These are phyloP conservation scores for Neofusicoccum parvum DNA, from an alignment of 2,329 filamentous ascomycete genomes.

Conservation along the genomic window DNA sequence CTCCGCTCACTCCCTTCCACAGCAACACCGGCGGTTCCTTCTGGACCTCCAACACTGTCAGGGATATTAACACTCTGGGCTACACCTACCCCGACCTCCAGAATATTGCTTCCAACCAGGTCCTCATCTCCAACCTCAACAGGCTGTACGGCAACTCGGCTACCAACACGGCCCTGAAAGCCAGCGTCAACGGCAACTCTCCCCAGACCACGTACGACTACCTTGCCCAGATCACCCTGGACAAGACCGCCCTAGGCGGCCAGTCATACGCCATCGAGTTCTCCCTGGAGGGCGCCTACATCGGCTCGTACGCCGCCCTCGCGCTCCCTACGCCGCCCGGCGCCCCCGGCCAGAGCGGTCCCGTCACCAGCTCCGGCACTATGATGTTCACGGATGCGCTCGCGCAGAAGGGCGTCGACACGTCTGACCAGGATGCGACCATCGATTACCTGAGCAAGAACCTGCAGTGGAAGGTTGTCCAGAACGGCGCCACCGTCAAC, in stretches of 20 bases:
- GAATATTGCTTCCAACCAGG: slow-evolving; percentile 25
- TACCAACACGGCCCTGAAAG: not conserved
- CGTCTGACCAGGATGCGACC: slow-evolving; percentile 35
- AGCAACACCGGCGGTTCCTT: slow-evolving; percentile 29
- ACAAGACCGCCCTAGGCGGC: slow-evolving; percentile 29
- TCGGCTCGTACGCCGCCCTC: slow-evolving; percentile 37
- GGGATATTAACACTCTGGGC: slow-evolving; percentile 31
- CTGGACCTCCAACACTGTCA: slow-evolving; percentile 34
- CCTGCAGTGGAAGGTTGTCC: slow-evolving; percentile 39
- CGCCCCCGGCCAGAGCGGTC: slow-evolving; percentile 26
- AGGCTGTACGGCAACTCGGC: not conserved
- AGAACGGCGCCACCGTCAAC: slow-evolving; percentile 32
- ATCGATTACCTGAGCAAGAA: slow-evolving; percentile 38
- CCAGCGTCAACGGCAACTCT: not conserved
- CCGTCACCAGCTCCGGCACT: slow-evolving; percentile 27
- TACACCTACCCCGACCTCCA: slow-evolving; percentile 42
- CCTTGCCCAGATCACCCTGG: not conserved
- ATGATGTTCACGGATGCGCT: slow-evolving; percentile 39
- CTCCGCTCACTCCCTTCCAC: slow-evolving; percentile 40
- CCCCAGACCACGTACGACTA: not conserved
- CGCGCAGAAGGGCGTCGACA: slow-evolving; percentile 33
- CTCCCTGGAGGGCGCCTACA: slow-evolving; percentile 32
- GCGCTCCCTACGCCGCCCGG: slow-evolving; percentile 27
- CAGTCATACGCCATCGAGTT: slow-evolving; percentile 40
- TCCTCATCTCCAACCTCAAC: not conserved